Evolutionary conservation across 225 moss, liverwort and hornwort species (phyloP).

Genomic region (Marchantia polymorpha): DNA sequence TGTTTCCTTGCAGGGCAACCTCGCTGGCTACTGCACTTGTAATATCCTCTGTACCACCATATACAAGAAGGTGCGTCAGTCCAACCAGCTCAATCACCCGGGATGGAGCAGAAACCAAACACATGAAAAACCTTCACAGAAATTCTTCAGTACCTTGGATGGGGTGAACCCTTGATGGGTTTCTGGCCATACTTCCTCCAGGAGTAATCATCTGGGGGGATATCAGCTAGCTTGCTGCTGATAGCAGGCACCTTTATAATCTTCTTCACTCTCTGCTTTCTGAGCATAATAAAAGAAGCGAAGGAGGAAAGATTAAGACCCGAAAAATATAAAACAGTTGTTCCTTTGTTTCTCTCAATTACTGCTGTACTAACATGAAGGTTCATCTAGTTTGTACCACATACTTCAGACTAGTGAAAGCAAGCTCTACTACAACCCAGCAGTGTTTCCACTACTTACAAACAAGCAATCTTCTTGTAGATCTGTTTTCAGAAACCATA

Average conservation of each 20-base stretch:
- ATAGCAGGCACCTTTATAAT: constrained; percentile 79
- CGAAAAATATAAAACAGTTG: too few relatives aligned
- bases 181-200: constrained; percentile 99
- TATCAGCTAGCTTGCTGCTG: constrained; percentile 91
- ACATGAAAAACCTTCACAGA: background rate
- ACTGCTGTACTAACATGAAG: too few relatives aligned
- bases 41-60: constrained; percentile 72
- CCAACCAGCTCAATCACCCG: background rate
- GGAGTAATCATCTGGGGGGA: constrained; percentile 91
- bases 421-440: too few relatives aligned
- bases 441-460: too few relatives aligned
- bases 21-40: constrained; percentile 94
- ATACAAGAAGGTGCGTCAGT: background rate
- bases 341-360: too few relatives aligned
- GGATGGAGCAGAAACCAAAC: background rate
- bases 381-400: too few relatives aligned
- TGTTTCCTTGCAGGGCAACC: constrained; percentile 96
- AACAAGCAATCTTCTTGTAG: too few relatives aligned
- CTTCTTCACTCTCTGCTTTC: constrained; percentile 70
- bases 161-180: constrained; percentile 96
- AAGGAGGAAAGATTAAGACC: background rate
- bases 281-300: constrained; percentile 16
- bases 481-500: too few relatives aligned
- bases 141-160: constrained; percentile 60
- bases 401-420: too few relatives aligned